Evolutionary conservation across 2,329 filamentous ascomycete genomes (phyloP).

Genomic region (Trichophyton mentagrophytes): DNA sequence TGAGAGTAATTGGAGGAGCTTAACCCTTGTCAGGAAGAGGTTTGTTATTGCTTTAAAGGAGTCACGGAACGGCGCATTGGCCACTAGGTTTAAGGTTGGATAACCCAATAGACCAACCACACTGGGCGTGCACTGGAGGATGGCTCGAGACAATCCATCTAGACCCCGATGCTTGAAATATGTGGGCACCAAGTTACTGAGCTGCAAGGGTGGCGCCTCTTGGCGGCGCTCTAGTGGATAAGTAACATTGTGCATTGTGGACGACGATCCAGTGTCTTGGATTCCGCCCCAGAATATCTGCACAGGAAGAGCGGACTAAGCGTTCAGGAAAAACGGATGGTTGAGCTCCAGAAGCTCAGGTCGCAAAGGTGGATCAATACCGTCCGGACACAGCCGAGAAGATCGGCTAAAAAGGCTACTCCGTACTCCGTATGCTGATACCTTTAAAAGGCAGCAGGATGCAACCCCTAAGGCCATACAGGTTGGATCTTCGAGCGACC

Average conservation of each 20-base stretch:
- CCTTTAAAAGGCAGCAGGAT: neutral
- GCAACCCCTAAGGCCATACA: neutral
- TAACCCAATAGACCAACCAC: slow-evolving; percentile 2
- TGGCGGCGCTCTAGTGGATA: neutral
- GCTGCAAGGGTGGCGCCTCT: neutral
- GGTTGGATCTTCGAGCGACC: neutral
- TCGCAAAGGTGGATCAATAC: neutral
- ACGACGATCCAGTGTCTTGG: neutral
- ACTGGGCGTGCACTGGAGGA: neutral
- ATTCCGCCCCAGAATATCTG: neutral
- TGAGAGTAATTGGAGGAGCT: neutral
- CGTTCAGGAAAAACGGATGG: neutral
- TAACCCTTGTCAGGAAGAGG: neutral
- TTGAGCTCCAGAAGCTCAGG: neutral
- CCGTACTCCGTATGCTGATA: neutral
- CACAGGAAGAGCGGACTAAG: neutral
- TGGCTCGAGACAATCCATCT: slow-evolving; percentile 1
- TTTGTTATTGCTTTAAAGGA: neutral
- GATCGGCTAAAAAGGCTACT: neutral
- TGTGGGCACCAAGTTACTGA: neutral
- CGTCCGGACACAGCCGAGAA: neutral
- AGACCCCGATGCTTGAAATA: neutral
- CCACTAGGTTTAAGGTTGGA: slow-evolving; percentile 1
- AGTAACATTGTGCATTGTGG: neutral
- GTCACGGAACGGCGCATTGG: neutral